Conservation (phyloP, 331 rosid species). For the Quercus tomentella region DNA sequence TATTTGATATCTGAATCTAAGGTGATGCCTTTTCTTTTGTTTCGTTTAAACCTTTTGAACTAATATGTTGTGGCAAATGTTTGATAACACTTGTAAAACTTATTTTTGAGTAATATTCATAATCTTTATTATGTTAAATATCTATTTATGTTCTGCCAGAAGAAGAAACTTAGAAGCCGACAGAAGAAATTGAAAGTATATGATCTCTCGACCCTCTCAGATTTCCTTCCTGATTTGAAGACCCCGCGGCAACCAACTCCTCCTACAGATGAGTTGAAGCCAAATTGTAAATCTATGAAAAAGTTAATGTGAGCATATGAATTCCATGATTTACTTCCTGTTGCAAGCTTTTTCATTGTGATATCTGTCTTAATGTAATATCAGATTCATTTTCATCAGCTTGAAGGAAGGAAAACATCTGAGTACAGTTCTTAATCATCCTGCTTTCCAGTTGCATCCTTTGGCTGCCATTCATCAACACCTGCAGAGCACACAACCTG, state of each 20-base stretch:
- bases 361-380: neutral
- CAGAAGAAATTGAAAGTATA: conserved; percentile 71
- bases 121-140: conserved; percentile 14
- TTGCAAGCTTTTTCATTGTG: neutral
- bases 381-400: conserved; percentile 36
- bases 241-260: conserved; percentile 14
- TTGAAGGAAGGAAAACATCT: conserved; percentile 59
- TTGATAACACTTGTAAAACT: neutral
- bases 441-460: conserved; percentile 52
- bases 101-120: neutral
- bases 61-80: neutral
- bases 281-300: conserved; percentile 31
- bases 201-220: conserved; percentile 65
- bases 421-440: conserved; percentile 48
- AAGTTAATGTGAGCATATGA: conserved; percentile 38
- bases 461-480: conserved; percentile 51
- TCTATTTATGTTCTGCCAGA: conserved; percentile 30
- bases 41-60: neutral
- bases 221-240: conserved; percentile 60
- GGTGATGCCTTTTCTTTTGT: neutral
- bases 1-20: neutral
- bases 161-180: conserved; percentile 55
- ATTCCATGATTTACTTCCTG: conserved; percentile 5
- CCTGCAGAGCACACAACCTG: conserved; percentile 56
- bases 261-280: conserved; percentile 29